A percentile compares a stretch with the other conserved stretches of the same genome.
phyloP scores from a whole-genome alignment of 139 green algal species.

The Desmodesmus armatus region DNA sequence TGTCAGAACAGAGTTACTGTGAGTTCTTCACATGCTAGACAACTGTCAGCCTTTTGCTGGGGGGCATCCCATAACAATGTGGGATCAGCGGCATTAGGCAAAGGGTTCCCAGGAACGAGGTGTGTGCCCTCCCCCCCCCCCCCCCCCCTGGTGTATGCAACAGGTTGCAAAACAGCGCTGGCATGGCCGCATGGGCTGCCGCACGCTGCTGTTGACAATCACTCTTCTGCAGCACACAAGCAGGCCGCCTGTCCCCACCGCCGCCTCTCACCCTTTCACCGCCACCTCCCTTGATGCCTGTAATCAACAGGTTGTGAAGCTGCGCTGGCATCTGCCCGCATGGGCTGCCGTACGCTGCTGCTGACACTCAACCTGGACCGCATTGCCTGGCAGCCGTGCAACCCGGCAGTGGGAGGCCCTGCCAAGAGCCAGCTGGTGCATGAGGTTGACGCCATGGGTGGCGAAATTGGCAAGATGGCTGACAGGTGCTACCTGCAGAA shows the following conservation, averaged over 20 bases:
- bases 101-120: no score
- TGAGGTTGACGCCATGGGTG: slow-evolving; percentile 96
- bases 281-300: no score
- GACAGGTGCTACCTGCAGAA: slow-evolving; percentile 97
- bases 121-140: no score
- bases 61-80: no score
- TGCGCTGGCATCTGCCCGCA: slow-evolving; percentile 88
- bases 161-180: slow-evolving; percentile 97
- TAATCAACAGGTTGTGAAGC: slow-evolving; percentile 98
- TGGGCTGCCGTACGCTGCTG: slow-evolving; percentile 91
- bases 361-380: slow-evolving; percentile 96
- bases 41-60: no score
- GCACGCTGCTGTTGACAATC: slow-evolving; percentile 95
- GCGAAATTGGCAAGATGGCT: slow-evolving; percentile 95
- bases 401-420: slow-evolving; percentile 91
- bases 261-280: no score
- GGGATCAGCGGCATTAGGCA: no score
- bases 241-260: no score
- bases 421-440: slow-evolving; percentile 97
- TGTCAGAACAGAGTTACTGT: no score
- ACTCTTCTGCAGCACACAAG: no score
- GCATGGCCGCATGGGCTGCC: slow-evolving; percentile 85
- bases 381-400: slow-evolving; percentile 97
- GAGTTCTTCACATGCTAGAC: no score
- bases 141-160: no score